Conservation (phyloP, 352 stramenopile genomes). For the Thalassiosira sp. region DNA sequence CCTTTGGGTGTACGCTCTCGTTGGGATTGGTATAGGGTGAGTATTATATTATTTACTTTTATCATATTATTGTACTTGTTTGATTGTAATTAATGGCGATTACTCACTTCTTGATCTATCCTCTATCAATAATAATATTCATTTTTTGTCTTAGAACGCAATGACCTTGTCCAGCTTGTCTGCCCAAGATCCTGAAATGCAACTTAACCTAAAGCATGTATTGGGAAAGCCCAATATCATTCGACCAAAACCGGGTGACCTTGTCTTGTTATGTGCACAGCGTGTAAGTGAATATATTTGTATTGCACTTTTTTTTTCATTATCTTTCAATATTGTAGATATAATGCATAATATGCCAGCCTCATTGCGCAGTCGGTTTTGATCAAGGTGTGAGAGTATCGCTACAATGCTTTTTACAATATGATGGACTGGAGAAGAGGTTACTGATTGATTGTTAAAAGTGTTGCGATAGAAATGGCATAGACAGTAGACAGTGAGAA, state of each 20-base stretch:
- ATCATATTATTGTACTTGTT: background rate
- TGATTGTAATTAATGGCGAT: too few relatives aligned
- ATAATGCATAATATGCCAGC: slow-evolving; percentile 48
- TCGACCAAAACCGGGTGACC: slow-evolving; percentile 77
- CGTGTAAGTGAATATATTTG: slow-evolving; percentile 24
- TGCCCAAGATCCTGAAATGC: slow-evolving; percentile 80
- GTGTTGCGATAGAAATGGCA: background rate
- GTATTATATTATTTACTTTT: slow-evolving; percentile 13
- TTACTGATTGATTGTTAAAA: slow-evolving; percentile 74
- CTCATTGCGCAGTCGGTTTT: slow-evolving; percentile 86
- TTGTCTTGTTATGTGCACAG: slow-evolving; percentile 85
- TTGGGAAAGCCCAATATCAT: slow-evolving; percentile 77
- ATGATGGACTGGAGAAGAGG: slow-evolving; percentile 58
- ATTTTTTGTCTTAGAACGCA: slow-evolving; percentile 64
- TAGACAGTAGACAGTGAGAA: too few relatives aligned
- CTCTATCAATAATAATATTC: background rate
- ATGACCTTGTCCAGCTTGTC: slow-evolving; percentile 76
- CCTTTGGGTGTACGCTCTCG: slow-evolving; percentile 77
- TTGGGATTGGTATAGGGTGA: slow-evolving; percentile 84
- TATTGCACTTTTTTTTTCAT: too few relatives aligned
- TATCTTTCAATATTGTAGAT: slow-evolving; percentile 5
- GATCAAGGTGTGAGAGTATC: slow-evolving; percentile 68
- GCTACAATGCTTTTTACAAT: slow-evolving; percentile 79
- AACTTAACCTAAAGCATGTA: slow-evolving; percentile 71
- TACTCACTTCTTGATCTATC: background rate